phyloP scores from a whole-genome alignment of 768 basidiomycete species.

The Dendrothele bispora region DNA sequence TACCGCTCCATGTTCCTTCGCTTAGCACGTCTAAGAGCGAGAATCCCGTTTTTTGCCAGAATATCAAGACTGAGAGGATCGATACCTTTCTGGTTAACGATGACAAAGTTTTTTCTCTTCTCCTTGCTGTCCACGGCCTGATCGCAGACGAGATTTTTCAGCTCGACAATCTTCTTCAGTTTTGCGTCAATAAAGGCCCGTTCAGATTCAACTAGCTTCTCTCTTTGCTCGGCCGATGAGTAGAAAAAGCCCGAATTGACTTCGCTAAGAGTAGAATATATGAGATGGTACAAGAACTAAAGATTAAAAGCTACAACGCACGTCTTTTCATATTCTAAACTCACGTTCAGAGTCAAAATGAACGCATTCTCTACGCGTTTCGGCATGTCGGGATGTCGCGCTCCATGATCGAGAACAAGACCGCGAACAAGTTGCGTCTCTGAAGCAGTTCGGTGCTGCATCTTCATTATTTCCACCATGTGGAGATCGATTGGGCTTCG shows the following conservation, averaged over 20 bases:
- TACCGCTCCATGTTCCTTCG: conserved; percentile 98
- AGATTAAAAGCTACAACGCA: conserved; percentile 40
- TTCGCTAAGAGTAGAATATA: conserved; percentile 58
- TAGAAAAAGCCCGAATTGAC: conserved; percentile 99
- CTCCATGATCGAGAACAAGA: conserved; percentile 95
- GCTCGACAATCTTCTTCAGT: conserved; percentile 92
- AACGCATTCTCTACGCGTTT: conserved; percentile 96
- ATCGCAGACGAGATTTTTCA: conserved; percentile 96
- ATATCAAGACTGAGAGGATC: conserved; percentile 96
- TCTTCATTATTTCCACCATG: conserved; percentile 99
- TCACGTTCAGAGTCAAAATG: conserved; percentile 95
- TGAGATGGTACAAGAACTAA: conserved; percentile 11
- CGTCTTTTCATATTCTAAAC: conserved; percentile 99
- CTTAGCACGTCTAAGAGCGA: conserved; percentile 94
- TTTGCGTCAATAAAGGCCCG: conserved; percentile 91
- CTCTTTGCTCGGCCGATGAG: conserved; percentile 95
- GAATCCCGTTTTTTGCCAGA: conserved; percentile 93
- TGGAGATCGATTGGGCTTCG: conserved; percentile 94
- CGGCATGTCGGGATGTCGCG: conserved; percentile 98
- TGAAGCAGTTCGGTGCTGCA: conserved; percentile 98
- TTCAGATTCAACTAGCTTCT: conserved; percentile 98
- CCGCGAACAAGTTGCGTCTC: conserved; percentile 96
- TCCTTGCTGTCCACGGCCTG: conserved; percentile 82
- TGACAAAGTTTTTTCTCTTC: conserved; percentile 84
- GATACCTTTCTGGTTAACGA: conserved; percentile 99